Evolutionary conservation across 345 rosid species (phyloP), one percentile per base, ranked within the genome.

Genomic region (Heritiera fomes): DNA sequence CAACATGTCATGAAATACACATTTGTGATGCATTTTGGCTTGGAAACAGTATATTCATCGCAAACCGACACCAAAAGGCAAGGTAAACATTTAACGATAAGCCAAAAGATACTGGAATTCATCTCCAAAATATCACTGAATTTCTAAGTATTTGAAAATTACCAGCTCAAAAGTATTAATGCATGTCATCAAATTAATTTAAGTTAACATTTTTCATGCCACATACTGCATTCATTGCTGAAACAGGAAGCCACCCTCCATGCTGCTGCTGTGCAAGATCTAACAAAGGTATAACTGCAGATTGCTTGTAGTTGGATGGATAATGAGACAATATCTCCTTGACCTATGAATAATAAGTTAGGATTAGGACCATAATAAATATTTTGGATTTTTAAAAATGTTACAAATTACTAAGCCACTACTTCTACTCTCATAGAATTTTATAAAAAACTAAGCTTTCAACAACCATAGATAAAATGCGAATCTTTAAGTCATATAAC

Each of bases 211-310:
- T 17, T 40, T 55, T 53, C 38, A 30, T 7, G 78, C 45, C 49
- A 78, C 87, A 70, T 87, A 94, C 99, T 1, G 93, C 97, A 86
- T 97, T 92, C 99, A 97, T 94, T 15, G 99, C 99, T 6, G 99
- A 97, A 81, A 97, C 98, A 70, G 99, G 98, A 49, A 97, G 97
- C 99, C 99, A 94, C 8, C 98, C 98, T 81, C 99, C 98, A 92
- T 97, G 98, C 84, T 97, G 99, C 91, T 94, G 98, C 77, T 97
- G 98, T 45, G 98, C 99, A 84, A 97, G 98, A 88, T 97, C 99
- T 71, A 97, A 92, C 76, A 97, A 87, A 66, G 98, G 94, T 82
- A 97, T 97, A 67, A 93, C 99, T 7, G 98, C 97, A 11, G 99
- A 94, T 87, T 94, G 99, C 91, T 97, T 93, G 90, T 97, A 97